Conservation (phyloP, 2,329 filamentous ascomycete genomes). For the Ceratocystis lukuohia region DNA sequence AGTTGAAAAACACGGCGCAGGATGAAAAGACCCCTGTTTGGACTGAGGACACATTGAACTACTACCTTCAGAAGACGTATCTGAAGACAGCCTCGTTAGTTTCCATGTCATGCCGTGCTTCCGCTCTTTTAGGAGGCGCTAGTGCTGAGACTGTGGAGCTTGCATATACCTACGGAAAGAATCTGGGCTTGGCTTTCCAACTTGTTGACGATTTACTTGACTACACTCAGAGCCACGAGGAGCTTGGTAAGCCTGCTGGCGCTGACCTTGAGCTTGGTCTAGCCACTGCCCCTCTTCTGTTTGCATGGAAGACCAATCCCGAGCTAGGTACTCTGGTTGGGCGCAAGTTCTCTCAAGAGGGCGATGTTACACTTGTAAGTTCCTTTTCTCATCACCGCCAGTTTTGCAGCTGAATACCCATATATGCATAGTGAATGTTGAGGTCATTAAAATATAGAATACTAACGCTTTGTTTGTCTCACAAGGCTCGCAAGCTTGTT, state of each 20-base stretch:
- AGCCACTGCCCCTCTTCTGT: conserved; percentile 83
- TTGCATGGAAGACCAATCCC: conserved; percentile 83
- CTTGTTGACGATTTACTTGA: conserved; percentile 96
- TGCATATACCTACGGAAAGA: conserved; percentile 84
- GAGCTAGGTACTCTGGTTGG: conserved; percentile 81
- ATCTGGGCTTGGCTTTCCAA: conserved; percentile 89
- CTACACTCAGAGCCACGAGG: conserved; percentile 72
- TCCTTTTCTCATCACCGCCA: conserved; percentile 10
- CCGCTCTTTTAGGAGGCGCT: conserved; percentile 70
- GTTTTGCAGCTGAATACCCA: background rate
- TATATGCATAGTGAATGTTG: background rate
- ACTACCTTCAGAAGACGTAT: conserved; percentile 97
- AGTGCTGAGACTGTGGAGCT: conserved; percentile 72
- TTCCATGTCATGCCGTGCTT: conserved; percentile 85
- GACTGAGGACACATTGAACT: conserved; percentile 77
- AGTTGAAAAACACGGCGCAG: conserved; percentile 85
- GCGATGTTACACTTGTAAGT: conserved; percentile 72
- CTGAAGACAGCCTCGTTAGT: conserved; percentile 93
- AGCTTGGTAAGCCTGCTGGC: conserved; percentile 87
- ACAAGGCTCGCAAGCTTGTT: conserved; percentile 74
- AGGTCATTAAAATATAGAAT: background rate
- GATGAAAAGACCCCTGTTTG: conserved; percentile 76
- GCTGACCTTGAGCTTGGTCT: conserved; percentile 87
- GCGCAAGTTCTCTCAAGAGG: conserved; percentile 71
- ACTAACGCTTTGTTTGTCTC: conserved; percentile 29